These are phyloP conservation scores for Saturnispora gosingensis DNA, from an alignment of 805 yeast species.

Conservation along the genomic window DNA sequence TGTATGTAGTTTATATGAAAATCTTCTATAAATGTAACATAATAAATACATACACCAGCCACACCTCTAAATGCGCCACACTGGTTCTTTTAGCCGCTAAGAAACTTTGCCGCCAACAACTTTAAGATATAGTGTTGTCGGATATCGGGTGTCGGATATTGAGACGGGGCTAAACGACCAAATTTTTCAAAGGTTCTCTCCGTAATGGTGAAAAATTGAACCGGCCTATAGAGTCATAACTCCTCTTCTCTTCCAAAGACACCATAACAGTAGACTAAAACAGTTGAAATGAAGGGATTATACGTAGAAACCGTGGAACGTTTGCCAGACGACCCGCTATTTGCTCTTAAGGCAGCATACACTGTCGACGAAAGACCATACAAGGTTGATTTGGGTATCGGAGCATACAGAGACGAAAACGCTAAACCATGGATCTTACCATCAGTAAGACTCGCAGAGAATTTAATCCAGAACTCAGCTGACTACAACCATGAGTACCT, in stretches of 20 bases:
- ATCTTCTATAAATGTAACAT: too few relatives aligned
- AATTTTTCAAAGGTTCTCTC: not conserved
- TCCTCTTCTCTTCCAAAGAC: not conserved
- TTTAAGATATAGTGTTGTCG: not conserved
- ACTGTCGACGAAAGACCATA: slow-evolving; percentile 44
- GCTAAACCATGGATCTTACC: slow-evolving; percentile 92
- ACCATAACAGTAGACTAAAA: not conserved
- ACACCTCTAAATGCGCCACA: not conserved
- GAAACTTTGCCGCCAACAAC: not conserved
- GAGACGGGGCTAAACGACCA: too few relatives aligned
- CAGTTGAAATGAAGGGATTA: slow-evolving; percentile 17
- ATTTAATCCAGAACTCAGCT: slow-evolving; percentile 46
- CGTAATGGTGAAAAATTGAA: not conserved
- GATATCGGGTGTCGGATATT: not conserved
- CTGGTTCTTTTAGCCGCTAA: not conserved
- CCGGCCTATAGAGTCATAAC: not conserved
- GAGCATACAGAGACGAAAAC: slow-evolving; percentile 86
- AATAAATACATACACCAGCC: not conserved
- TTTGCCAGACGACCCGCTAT: slow-evolving; percentile 81
- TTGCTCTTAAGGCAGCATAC: slow-evolving; percentile 67
- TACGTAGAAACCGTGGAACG: slow-evolving; percentile 36
- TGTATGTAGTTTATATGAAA: too few relatives aligned
- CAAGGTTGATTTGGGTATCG: slow-evolving; percentile 83
- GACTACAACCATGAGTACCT: slow-evolving; percentile 79
- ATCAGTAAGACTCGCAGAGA: slow-evolving; percentile 65